Percentiles rank a stretch among this genome's conserved stretches.
Conservation (phyloP, 306 rosid genomes). For the Gleditsia sinensis region DNA sequence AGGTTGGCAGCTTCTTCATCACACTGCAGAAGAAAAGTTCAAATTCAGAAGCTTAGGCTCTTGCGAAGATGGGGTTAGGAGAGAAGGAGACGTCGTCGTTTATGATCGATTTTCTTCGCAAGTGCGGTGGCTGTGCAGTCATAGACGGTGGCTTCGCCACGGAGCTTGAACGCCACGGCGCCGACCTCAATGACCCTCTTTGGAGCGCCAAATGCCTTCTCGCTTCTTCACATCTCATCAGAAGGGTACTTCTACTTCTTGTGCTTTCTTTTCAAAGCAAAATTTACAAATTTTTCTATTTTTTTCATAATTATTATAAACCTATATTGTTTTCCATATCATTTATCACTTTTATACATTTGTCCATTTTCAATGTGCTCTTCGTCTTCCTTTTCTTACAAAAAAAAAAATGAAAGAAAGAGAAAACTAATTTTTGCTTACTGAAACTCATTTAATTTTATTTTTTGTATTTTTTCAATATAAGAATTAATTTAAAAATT, state of each 20-base stretch:
- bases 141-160: slow-evolving; percentile 92
- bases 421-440: too few relatives aligned
- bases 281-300: neutral
- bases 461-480: too few relatives aligned
- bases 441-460: too few relatives aligned
- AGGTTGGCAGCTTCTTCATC: neutral
- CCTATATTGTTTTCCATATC: too few relatives aligned
- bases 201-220: slow-evolving; percentile 98
- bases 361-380: too few relatives aligned
- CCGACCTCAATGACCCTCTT: slow-evolving; percentile 84
- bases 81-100: slow-evolving; percentile 38
- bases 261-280: neutral
- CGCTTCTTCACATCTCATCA: slow-evolving; percentile 70
- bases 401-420: too few relatives aligned
- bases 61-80: slow-evolving; percentile 23
- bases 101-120: slow-evolving; percentile 51
- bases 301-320: too few relatives aligned
- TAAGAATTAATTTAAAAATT: too few relatives aligned
- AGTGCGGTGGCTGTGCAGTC: slow-evolving; percentile 75
- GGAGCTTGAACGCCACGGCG: slow-evolving; percentile 90
- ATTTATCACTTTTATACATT: too few relatives aligned
- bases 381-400: too few relatives aligned
- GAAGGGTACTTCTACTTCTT: slow-evolving; percentile 56
- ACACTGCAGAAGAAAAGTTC: neutral
- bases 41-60: neutral